These are phyloP conservation scores for Heterobasidion occidentale DNA, from an alignment of 1,284 basidiomycete genomes.

Conservation along the genomic window DNA sequence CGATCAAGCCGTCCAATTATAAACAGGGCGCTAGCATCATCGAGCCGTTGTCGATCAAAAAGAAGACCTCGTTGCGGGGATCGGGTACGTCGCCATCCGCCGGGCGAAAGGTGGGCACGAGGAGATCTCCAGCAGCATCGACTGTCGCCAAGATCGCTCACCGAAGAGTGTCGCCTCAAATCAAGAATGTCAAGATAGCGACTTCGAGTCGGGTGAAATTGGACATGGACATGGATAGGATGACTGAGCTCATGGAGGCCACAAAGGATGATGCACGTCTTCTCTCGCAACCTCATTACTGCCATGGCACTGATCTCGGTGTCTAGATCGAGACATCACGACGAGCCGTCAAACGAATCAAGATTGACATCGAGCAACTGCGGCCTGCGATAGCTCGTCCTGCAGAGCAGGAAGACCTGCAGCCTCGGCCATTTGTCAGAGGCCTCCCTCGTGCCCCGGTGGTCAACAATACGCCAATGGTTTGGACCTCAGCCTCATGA, in stretches of 20 bases:
- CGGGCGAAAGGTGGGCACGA: too few relatives aligned
- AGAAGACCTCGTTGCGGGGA: slow-evolving; percentile 37
- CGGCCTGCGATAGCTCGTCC: slow-evolving; percentile 11
- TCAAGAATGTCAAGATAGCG: too few relatives aligned
- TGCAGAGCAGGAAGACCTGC: slow-evolving; percentile 2
- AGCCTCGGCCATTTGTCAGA: slow-evolving; percentile 37
- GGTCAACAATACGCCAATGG: not conserved
- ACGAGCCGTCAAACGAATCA: slow-evolving; percentile 62
- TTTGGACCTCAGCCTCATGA: too few relatives aligned
- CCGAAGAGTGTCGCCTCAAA: not conserved
- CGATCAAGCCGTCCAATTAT: slow-evolving; percentile 27
- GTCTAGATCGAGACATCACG: slow-evolving; percentile 57
- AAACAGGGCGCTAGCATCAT: slow-evolving; percentile 18
- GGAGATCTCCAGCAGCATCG: too few relatives aligned
- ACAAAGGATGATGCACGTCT: too few relatives aligned
- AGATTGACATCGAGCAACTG: slow-evolving; percentile 37
- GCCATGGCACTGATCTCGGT: too few relatives aligned
- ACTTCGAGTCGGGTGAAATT: too few relatives aligned
- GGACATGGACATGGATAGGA: too few relatives aligned
- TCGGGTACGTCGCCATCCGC: slow-evolving; percentile 22
- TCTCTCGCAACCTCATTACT: too few relatives aligned
- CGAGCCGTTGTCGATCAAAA: slow-evolving; percentile 75
- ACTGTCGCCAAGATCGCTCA: slow-evolving; percentile 1
- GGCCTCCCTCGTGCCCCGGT: slow-evolving; percentile 25
- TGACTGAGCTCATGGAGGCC: too few relatives aligned